A percentile compares a stretch with the other conserved stretches of the same genome.
Conservation (phyloP, 768 basidiomycete species). For the Termitomyces bulborhizus region DNA sequence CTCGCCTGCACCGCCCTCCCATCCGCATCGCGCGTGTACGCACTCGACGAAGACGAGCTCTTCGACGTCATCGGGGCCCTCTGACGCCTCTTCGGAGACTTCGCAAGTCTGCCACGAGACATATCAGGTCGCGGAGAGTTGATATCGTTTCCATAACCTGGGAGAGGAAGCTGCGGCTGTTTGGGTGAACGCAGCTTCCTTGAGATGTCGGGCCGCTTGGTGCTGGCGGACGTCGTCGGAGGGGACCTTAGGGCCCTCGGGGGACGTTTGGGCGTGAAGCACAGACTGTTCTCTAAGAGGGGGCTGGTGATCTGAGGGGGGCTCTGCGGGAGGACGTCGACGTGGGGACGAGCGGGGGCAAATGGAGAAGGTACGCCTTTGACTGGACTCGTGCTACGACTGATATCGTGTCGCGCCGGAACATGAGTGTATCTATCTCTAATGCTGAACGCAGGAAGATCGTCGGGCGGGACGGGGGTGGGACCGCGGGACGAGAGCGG, state of each 20-base stretch:
- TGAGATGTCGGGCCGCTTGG: not conserved
- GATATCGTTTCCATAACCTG: not conserved
- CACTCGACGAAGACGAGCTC: conserved; percentile 2
- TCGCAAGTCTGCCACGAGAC: conserved; percentile 9
- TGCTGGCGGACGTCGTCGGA: not conserved
- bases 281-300: conserved; percentile 48
- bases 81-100: not conserved
- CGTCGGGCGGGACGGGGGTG: conserved; percentile 10
- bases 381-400: conserved; percentile 15
- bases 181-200: conserved; percentile 2
- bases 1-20: conserved; percentile 20
- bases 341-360: conserved; percentile 3
- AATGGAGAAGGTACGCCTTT: not conserved
- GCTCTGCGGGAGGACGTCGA: conserved; percentile 38
- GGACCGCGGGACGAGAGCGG: conserved; percentile 12
- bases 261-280: conserved; percentile 36
- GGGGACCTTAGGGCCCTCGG: not conserved
- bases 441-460: conserved; percentile 9
- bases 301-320: conserved; percentile 54
- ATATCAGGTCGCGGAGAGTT: conserved; percentile 12
- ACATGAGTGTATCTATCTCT: conserved; percentile 35
- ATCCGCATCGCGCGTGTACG: conserved; percentile 1
- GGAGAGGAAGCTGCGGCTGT: conserved; percentile 4
- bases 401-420: conserved; percentile 26
- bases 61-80: conserved; percentile 4